Base-by-base conservation (phyloP, 2,329 filamentous ascomycete species). In the Microascus cirrosus region DNA sequence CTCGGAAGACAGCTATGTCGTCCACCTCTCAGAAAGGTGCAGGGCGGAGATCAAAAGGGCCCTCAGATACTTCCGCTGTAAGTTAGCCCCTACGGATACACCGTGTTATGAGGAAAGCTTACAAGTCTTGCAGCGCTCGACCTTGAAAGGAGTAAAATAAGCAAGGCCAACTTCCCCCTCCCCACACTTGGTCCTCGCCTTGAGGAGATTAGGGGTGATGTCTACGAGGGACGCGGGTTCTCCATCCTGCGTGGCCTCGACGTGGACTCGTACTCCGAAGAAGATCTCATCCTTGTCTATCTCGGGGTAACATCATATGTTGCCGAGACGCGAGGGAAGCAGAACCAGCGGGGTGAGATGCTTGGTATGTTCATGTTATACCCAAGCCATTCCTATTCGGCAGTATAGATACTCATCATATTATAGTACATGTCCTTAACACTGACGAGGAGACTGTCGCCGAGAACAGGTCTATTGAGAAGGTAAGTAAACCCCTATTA, bases 231-330 rank as follows among this genome's bases (percentile, higher is more conserved):
- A 2, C 76, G 78, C 55, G 84, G 84, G 2, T 85, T 86, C 70
- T 80, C 80, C 54, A 81, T 85, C 1, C 65, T 87, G 18, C 77
- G 81, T 2, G 84, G 84, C 6, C 65, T 86, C 0, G 74, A 75
- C 1, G 76, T 83, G 0, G 72, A 77, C 11, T 70, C 71, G 3
- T 76, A 84, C 64, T 73, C 71, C 0, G 74, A 76, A 20, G 77
- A 83, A 60, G 80, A 85, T 1, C 83, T 82, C 59, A 64, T 83
- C 34, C 76, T 79, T 60, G 78, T 85, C 60, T 86, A 84, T 62
- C 74, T 79, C 2, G 84, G 84, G 0, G 67, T 86, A 1, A 78
- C 82, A 0, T 73, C 80, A 0, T 82, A 86, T 61, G 71, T 87
- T 3, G 83, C 78, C 0, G 66, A 76, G 0, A 66, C 75, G 34